Evolutionary conservation across 371 early-diverging fungal species (phyloP).

Genomic region (Mortierella sp.): DNA sequence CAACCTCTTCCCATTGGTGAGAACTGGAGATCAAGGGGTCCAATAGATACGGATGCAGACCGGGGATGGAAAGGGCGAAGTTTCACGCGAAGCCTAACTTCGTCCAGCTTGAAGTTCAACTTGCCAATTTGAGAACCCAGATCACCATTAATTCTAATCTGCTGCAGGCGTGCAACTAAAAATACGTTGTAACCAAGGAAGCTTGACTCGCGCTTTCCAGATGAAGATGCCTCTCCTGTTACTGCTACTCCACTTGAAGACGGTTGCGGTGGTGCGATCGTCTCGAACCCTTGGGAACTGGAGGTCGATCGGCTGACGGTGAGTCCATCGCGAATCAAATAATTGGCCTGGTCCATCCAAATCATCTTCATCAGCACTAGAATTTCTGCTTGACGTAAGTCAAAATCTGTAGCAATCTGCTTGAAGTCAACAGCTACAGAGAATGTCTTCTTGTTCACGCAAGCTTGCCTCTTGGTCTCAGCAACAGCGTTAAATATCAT

Average conservation of each 20-base stretch:
- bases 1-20: slow-evolving; percentile 42
- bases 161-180: slow-evolving; percentile 62
- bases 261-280: slow-evolving; percentile 6
- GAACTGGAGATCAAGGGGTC: slow-evolving; percentile 58
- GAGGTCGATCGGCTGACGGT: slow-evolving; percentile 38
- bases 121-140: slow-evolving; percentile 85
- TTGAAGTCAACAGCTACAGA: slow-evolving; percentile 74
- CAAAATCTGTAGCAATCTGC: slow-evolving; percentile 66
- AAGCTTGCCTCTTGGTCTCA: slow-evolving; percentile 58
- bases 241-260: not conserved
- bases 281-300: slow-evolving; percentile 37
- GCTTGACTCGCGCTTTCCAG: slow-evolving; percentile 60
- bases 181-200: slow-evolving; percentile 60
- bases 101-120: slow-evolving; percentile 63
- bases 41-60: slow-evolving; percentile 58
- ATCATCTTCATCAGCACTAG: slow-evolving; percentile 74
- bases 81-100: slow-evolving; percentile 62
- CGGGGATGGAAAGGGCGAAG: slow-evolving; percentile 62
- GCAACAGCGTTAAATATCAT: slow-evolving; percentile 71
- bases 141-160: slow-evolving; percentile 72
- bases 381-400: slow-evolving; percentile 86
- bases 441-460: slow-evolving; percentile 62
- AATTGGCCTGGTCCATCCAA: slow-evolving; percentile 73
- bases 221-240: not conserved
- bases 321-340: slow-evolving; percentile 54